Evolutionary conservation across 352 stramenopile genomes (phyloP).

Genomic region (Pythium guiyangense): DNA sequence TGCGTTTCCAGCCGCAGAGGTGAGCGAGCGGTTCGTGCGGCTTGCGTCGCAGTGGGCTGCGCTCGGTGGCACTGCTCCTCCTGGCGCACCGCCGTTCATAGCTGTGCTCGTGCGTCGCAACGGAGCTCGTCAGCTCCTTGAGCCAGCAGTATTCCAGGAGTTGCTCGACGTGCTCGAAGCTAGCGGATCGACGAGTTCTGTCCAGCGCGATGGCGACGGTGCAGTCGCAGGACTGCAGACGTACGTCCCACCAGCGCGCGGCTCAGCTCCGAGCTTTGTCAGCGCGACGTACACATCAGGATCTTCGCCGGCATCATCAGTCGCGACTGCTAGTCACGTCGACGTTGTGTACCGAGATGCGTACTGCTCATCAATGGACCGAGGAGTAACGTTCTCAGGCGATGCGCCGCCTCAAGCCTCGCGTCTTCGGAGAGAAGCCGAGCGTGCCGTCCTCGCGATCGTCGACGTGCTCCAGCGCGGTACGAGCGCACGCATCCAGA

Average conservation of each 20-base stretch:
- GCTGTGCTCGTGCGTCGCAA: conserved; percentile 13
- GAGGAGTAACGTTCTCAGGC: neutral
- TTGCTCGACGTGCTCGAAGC: conserved; percentile 17
- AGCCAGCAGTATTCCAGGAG: conserved; percentile 15
- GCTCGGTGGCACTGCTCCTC: neutral
- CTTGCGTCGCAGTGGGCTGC: conserved; percentile 21
- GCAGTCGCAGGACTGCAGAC: conserved; percentile 16
- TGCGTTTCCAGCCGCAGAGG: conserved; percentile 21
- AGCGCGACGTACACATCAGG: neutral
- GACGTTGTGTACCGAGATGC: conserved; percentile 14
- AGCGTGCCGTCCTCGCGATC: conserved; percentile 16
- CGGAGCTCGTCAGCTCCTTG: conserved; percentile 8
- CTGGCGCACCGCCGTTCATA: conserved; percentile 4
- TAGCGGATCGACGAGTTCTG: neutral
- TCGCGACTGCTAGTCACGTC: conserved; percentile 7
- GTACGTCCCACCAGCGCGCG: conserved; percentile 12
- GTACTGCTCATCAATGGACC: conserved; percentile 3
- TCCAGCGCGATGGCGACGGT: neutral
- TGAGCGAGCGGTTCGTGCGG: conserved; percentile 41
- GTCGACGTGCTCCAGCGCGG: conserved; percentile 22
- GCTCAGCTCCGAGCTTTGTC: neutral
- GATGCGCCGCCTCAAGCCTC: conserved; percentile 1
- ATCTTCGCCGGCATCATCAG: neutral
- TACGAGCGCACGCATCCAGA: conserved; percentile 13
- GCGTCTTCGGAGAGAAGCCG: conserved; percentile 21